A percentile compares a stretch with the other conserved stretches of the same genome.
These are phyloP conservation scores for Teratosphaeria destructans DNA, from an alignment of 2,329 filamentous ascomycete species.

Conservation along the genomic window DNA sequence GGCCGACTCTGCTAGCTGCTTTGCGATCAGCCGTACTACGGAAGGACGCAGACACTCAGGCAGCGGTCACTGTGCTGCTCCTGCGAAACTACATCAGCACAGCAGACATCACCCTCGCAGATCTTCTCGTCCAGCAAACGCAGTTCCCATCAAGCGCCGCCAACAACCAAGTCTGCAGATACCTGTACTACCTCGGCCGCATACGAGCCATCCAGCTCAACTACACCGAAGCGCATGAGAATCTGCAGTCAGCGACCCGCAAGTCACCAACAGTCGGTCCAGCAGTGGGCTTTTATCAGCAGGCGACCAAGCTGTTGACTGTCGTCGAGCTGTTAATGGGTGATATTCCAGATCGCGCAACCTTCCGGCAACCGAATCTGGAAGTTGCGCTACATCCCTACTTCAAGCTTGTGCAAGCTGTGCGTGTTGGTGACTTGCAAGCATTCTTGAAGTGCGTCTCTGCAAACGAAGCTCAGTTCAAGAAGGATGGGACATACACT, in stretches of 20 bases:
- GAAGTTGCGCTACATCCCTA: conserved; percentile 86
- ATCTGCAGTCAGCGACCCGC: conserved; percentile 82
- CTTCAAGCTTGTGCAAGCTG: conserved; percentile 85
- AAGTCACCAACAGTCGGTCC: conserved; percentile 87
- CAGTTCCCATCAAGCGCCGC: conserved; percentile 88
- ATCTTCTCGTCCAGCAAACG: conserved; percentile 89
- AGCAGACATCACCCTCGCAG: conserved; percentile 92
- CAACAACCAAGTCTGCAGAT: conserved; percentile 96
- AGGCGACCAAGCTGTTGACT: conserved; percentile 88
- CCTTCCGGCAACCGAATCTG: conserved; percentile 81
- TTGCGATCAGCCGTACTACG: conserved; percentile 90
- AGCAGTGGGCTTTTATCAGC: conserved; percentile 89
- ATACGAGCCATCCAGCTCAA: conserved; percentile 93
- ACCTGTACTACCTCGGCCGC: conserved; percentile 92
- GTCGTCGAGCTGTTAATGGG: conserved; percentile 97
- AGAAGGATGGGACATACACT: conserved; percentile 88
- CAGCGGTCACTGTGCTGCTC: conserved; percentile 85
- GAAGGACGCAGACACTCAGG: conserved; percentile 96
- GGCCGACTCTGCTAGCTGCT: conserved; percentile 74
- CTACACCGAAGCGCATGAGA: conserved; percentile 94
- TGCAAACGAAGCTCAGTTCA: conserved; percentile 72
- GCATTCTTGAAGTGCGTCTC: conserved; percentile 84
- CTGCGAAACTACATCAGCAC: conserved; percentile 93
- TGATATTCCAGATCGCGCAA: conserved; percentile 89
- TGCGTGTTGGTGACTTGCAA: conserved; percentile 90